phyloP scores from a whole-genome alignment of 495 filamentous ascomycete genomes.

The Penicillium fimorum region DNA sequence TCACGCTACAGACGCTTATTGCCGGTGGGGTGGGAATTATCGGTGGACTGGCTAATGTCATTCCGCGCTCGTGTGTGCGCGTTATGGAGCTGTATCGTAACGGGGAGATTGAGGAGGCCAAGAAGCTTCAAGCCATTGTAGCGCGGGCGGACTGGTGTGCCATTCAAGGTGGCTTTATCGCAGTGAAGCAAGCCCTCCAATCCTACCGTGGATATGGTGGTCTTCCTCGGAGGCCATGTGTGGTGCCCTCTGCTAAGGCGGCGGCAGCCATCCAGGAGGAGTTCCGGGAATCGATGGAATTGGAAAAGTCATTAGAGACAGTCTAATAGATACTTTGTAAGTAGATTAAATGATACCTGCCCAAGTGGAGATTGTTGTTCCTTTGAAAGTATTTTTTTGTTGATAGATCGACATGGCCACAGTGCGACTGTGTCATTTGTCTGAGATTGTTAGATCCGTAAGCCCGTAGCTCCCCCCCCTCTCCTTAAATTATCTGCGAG shows the following conservation, averaged over 20 bases:
- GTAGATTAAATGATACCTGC: slow-evolving; percentile 5
- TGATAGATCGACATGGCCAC: not conserved
- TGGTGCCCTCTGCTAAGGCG: slow-evolving; percentile 61
- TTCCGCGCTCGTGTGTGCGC: slow-evolving; percentile 71
- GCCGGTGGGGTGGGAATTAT: slow-evolving; percentile 87
- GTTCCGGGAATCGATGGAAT: slow-evolving; percentile 70
- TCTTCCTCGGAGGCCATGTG: slow-evolving; percentile 72
- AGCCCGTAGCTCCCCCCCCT: not conserved
- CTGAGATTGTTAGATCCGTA: too few species aligned
- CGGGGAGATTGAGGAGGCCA: slow-evolving; percentile 70
- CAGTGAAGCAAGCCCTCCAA: slow-evolving; percentile 77
- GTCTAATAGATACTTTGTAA: slow-evolving; percentile 2
- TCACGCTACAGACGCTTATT: slow-evolving; percentile 78
- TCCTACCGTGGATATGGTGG: slow-evolving; percentile 77
- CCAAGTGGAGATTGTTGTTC: not conserved
- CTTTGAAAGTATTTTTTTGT: not conserved
- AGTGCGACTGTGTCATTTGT: slow-evolving; percentile 10
- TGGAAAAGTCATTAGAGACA: slow-evolving; percentile 58
- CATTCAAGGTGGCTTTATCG: slow-evolving; percentile 82
- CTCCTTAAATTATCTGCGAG: too few species aligned
- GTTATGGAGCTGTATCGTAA: slow-evolving; percentile 68
- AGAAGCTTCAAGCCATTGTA: slow-evolving; percentile 74
- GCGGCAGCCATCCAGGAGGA: slow-evolving; percentile 61
- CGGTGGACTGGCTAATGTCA: slow-evolving; percentile 79
- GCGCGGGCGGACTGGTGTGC: slow-evolving; percentile 84